Conservation (phyloP, 257 asterid species). For the Lithospermum erythrorhizon region DNA sequence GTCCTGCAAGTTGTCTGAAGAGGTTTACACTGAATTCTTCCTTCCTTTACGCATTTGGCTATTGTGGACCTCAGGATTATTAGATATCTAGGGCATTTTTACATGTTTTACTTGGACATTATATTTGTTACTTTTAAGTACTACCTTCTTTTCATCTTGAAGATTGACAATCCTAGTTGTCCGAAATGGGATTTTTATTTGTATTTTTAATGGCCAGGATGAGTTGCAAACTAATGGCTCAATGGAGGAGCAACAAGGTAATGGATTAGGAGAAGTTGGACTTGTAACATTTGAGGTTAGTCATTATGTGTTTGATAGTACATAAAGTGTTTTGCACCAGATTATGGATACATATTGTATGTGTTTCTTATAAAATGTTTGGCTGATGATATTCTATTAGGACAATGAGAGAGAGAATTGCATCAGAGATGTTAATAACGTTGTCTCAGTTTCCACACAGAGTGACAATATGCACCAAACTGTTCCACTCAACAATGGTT, state of each 20-base stretch:
- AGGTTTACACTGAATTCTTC: background rate
- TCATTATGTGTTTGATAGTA: conserved; percentile 2
- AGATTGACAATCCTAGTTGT: background rate
- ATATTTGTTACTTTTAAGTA: background rate
- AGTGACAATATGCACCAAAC: conserved; percentile 29
- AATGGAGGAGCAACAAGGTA: conserved; percentile 33
- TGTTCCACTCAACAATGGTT: conserved; percentile 22
- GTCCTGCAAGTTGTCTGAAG: background rate
- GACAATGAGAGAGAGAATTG: conserved; percentile 14
- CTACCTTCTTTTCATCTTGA: background rate
- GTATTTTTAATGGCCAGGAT: conserved; percentile 28
- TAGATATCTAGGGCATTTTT: background rate
- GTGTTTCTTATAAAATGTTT: too few relatives aligned
- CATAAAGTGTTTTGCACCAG: too few relatives aligned
- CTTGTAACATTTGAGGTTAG: conserved; percentile 38
- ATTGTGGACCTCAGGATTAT: background rate
- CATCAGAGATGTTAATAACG: conserved; percentile 27
- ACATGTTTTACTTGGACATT: background rate
- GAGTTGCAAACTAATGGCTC: conserved; percentile 28
- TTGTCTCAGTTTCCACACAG: conserved; percentile 28
- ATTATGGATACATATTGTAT: too few relatives aligned
- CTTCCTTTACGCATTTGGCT: background rate
- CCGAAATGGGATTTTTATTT: background rate
- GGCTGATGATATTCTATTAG: conserved; percentile 9
- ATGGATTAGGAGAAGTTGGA: conserved; percentile 27